These are phyloP conservation scores for Pseudocercospora macadamiae DNA, from an alignment of 2,329 filamentous ascomycete genomes.

Conservation along the genomic window DNA sequence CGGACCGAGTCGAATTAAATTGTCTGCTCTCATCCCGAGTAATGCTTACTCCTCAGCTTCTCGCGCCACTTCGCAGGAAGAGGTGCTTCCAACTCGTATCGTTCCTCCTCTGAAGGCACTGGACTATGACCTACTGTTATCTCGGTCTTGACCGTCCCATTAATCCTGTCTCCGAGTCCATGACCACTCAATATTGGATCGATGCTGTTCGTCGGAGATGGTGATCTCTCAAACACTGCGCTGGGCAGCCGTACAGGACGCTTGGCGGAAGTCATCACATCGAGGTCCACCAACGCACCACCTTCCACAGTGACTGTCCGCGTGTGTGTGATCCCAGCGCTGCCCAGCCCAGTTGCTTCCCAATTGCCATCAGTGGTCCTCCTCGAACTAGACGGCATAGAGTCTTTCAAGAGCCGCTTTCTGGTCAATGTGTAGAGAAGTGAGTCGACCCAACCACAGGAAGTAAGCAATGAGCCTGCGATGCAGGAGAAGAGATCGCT, in stretches of 20 bases:
- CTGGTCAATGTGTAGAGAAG: conserved; percentile 62
- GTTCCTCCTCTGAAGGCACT: conserved; percentile 10
- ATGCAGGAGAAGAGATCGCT: conserved; percentile 52
- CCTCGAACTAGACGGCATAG: conserved; percentile 28
- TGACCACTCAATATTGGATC: conserved; percentile 22
- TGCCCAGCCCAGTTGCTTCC: conserved; percentile 23
- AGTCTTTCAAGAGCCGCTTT: conserved; percentile 55
- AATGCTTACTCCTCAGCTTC: not conserved
- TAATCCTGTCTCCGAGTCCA: not conserved
- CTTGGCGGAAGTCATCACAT: conserved; percentile 11
- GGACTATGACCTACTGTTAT: conserved; percentile 11
- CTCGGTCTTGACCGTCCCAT: conserved; percentile 14
- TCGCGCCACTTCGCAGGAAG: not conserved
- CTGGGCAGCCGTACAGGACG: conserved; percentile 11
- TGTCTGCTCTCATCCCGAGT: not conserved
- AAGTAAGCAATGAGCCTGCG: conserved; percentile 60
- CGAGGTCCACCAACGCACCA: conserved; percentile 21
- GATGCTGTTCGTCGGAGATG: conserved; percentile 18
- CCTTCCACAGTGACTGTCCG: conserved; percentile 32
- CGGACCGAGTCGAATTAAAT: too few species aligned
- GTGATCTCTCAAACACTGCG: conserved; percentile 7
- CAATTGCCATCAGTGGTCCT: conserved; percentile 19
- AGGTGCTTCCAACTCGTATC: conserved; percentile 7
- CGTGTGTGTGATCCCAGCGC: conserved; percentile 34
- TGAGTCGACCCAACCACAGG: conserved; percentile 62